Evolutionary conservation across 495 filamentous ascomycete genomes (phyloP).

Genomic region (Antarctomyces pellizariae): DNA sequence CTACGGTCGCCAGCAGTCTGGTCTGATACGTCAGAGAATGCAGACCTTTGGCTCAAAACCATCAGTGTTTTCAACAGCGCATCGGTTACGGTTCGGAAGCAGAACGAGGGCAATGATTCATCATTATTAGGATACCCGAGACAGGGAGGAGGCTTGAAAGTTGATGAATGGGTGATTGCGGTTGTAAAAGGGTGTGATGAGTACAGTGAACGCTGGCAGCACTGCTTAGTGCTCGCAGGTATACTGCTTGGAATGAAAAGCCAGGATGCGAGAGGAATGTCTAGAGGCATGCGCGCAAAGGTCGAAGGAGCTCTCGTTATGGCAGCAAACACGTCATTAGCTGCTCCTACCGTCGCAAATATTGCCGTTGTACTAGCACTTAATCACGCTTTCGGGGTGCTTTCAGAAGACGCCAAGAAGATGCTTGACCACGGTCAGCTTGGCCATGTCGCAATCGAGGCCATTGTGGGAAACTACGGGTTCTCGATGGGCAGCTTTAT

Average conservation of each 20-base stretch:
- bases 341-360: conserved; percentile 21
- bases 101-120: conserved; percentile 27
- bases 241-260: conserved; percentile 62
- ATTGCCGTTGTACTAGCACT: conserved; percentile 44
- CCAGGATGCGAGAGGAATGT: conserved; percentile 37
- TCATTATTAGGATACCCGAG: conserved; percentile 13
- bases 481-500: too few species aligned
- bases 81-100: conserved; percentile 35
- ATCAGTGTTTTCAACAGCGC: conserved; percentile 80
- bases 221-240: conserved; percentile 58
- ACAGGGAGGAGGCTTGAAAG: conserved; percentile 24
- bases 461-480: conserved; percentile 45
- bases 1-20: conserved; percentile 74
- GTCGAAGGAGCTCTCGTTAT: conserved; percentile 57
- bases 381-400: conserved; percentile 52
- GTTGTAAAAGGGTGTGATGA: conserved; percentile 70
- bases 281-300: conserved; percentile 35
- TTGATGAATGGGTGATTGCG: conserved; percentile 65
- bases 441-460: conserved; percentile 42
- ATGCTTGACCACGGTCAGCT: conserved; percentile 52
- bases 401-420: conserved; percentile 32
- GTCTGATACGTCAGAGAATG: too few species aligned
- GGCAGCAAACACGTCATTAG: conserved; percentile 55
- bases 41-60: conserved; percentile 50
- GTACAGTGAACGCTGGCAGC: conserved; percentile 67